These are phyloP conservation scores for Mycena haematopus DNA, from an alignment of 768 basidiomycete species.

Conservation along the genomic window DNA sequence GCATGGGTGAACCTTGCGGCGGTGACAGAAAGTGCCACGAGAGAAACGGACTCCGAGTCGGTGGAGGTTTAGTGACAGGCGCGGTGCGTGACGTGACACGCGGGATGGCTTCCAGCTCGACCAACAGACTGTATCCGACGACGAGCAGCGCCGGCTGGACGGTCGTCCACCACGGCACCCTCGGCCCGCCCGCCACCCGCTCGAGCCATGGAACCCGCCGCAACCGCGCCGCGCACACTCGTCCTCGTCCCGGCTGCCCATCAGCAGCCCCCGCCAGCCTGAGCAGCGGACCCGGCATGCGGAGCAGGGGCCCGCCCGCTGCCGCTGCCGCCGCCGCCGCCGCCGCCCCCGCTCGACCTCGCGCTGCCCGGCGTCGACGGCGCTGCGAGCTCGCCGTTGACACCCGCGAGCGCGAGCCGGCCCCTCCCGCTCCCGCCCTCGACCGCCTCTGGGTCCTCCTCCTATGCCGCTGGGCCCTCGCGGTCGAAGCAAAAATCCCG, in stretches of 20 bases:
- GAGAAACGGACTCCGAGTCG: no score
- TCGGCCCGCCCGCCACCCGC: slow-evolving; percentile 24
- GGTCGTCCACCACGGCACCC: slow-evolving; percentile 29
- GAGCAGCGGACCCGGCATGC: background rate
- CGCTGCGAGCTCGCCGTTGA: background rate
- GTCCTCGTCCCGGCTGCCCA: slow-evolving; percentile 12
- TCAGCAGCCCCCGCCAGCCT: slow-evolving; percentile 6
- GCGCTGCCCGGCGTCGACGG: background rate
- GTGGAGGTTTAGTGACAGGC: no score
- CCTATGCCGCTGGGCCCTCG: background rate
- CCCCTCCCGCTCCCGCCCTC: slow-evolving; percentile 13
- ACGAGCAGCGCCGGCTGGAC: slow-evolving; percentile 24
- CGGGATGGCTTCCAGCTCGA: no score
- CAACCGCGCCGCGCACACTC: slow-evolving; percentile 12
- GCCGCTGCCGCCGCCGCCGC: slow-evolving; percentile 27
- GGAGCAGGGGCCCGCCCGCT: slow-evolving; percentile 5
- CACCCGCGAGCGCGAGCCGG: background rate
- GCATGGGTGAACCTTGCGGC: no score
- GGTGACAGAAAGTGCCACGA: no score
- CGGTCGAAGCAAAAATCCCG: background rate
- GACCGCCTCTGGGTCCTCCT: background rate
- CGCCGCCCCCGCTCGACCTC: background rate
- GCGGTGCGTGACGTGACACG: no score
- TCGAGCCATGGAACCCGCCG: slow-evolving; percentile 8
- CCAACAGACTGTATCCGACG: slow-evolving; percentile 22